Percentiles rank a stretch among this genome's conserved stretches.
Conservation (phyloP, 148 eudicot species). For the Rhododendron molle region DNA sequence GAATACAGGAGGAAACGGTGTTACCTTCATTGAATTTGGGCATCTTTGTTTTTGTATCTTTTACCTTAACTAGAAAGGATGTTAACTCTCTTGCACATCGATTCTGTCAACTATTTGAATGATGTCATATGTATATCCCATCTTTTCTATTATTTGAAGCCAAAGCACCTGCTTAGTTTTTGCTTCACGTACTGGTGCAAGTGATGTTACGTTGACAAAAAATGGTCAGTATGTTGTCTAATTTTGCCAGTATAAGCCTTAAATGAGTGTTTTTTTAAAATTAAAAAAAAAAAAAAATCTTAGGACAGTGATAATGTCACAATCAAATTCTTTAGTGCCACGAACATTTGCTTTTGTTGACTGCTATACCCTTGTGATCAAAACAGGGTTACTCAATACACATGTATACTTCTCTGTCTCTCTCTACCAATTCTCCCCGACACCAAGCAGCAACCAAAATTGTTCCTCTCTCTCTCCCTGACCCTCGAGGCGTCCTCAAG, state of each 20-base stretch:
- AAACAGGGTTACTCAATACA: too few relatives aligned
- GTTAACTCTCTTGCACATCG: not conserved
- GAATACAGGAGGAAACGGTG: not conserved
- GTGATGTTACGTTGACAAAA: not conserved
- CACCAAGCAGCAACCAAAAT: too few relatives aligned
- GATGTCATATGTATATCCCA: not conserved
- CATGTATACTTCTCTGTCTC: too few relatives aligned
- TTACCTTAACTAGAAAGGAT: not conserved
- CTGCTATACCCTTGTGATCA: too few relatives aligned
- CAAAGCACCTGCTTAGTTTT: not conserved
- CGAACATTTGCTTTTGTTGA: too few relatives aligned
- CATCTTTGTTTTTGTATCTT: not conserved
- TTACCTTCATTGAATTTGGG: not conserved
- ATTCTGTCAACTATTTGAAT: not conserved
- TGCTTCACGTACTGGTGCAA: not conserved
- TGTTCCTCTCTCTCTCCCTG: too few relatives aligned
- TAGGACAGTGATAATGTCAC: too few relatives aligned
- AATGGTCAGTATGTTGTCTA: not conserved
- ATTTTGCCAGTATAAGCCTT: not conserved
- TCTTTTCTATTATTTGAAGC: not conserved
- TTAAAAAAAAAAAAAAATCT: too few relatives aligned
- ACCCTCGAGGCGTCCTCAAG: too few relatives aligned
- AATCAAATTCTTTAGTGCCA: too few relatives aligned
- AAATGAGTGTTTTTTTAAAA: not conserved
- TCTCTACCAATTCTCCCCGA: too few relatives aligned